Evolutionary conservation across 2,329 filamentous ascomycete genomes (phyloP).

Genomic region (Xenoacremonium recifei): DNA sequence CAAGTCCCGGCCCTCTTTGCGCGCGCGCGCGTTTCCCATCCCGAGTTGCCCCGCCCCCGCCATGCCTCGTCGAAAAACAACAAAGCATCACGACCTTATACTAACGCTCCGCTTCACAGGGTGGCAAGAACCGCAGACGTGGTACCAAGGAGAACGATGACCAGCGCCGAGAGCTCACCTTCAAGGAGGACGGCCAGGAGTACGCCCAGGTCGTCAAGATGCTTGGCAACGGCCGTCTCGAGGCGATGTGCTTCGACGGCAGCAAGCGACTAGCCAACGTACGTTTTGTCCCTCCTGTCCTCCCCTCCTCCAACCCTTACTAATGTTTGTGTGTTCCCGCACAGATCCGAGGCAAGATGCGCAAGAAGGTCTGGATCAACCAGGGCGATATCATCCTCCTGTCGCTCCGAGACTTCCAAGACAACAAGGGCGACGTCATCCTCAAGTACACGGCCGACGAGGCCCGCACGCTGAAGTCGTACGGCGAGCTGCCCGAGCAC

Average conservation of each 20-base stretch:
- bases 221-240: slow-evolving; percentile 91
- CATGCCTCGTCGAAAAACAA: slow-evolving; percentile 14
- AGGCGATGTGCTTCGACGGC: slow-evolving; percentile 93
- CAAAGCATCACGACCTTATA: slow-evolving; percentile 11
- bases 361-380: slow-evolving; percentile 99
- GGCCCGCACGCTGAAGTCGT: slow-evolving; percentile 91
- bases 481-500: slow-evolving; percentile 93
- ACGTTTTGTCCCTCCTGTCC: slow-evolving; percentile 17
- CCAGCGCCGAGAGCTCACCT: slow-evolving; percentile 96
- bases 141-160: slow-evolving; percentile 99
- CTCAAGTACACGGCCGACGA: slow-evolving; percentile 96
- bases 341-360: slow-evolving; percentile 79
- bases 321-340: slow-evolving; percentile 51
- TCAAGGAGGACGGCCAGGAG: slow-evolving; percentile 96
- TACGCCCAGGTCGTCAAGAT: slow-evolving; percentile 69
- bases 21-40: neutral
- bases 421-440: slow-evolving; percentile 95
- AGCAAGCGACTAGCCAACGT: slow-evolving; percentile 43
- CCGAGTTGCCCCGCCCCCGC: slow-evolving; percentile 28
- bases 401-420: slow-evolving; percentile 87
- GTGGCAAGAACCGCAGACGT: slow-evolving; percentile 96
- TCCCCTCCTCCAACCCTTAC: slow-evolving; percentile 34
- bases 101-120: slow-evolving; percentile 57
- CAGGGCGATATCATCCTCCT: slow-evolving; percentile 92
- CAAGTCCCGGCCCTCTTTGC: slow-evolving; percentile 5